Evolutionary conservation across 139 green algal genomes (phyloP), one percentile per base, ranked within the genome.

Genomic region (Chlorella sorokiniana): DNA sequence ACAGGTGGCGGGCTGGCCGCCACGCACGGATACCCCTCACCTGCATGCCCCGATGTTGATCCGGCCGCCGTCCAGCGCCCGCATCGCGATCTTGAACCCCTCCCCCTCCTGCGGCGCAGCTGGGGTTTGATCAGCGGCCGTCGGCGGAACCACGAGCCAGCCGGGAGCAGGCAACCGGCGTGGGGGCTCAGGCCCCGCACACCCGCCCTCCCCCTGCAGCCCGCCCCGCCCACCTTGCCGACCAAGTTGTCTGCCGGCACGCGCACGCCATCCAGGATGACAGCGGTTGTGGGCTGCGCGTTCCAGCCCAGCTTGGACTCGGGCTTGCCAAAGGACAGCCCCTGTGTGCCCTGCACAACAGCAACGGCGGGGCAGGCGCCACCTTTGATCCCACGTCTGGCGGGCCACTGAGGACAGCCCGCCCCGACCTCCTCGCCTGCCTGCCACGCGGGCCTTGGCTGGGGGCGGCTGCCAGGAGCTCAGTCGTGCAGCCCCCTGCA

Each of bases 241-340:
- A 72, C 65, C 14, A 35, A 37, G 37, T 20, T 51, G 65, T 72
- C 62, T 22, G 51, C 62, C 2, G 88, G 86, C 33, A 96, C 89
- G 33, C 78, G 81, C 51, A 95, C 93, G 31, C 82, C 64, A 40
- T 97, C 90, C 18, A 96, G 79, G 7, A 81, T 82, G 18, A 96
- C 91, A 0, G 86, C 69, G 48, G 65, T 73, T 5, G 93, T 97
- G 18, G 93, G 93, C 82, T 97, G 93, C 18, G 87, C 89, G 54
- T 93, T 94, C 93, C 93, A 97, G 6, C 93, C 93, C 83, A 96
- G 81, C 79, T 97, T 97, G 16, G 85, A 61, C 85, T 97, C 93
- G 35, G 79, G 73, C 62, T 91, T 91, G 33, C 93, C 93, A 89
- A 97, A 95, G 22, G 78, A 91, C 71, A 97, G 63, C 4, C 93